phyloP scores from a whole-genome alignment of 2,329 filamentous ascomycete genomes.

The Alternaria triticimaculans region DNA sequence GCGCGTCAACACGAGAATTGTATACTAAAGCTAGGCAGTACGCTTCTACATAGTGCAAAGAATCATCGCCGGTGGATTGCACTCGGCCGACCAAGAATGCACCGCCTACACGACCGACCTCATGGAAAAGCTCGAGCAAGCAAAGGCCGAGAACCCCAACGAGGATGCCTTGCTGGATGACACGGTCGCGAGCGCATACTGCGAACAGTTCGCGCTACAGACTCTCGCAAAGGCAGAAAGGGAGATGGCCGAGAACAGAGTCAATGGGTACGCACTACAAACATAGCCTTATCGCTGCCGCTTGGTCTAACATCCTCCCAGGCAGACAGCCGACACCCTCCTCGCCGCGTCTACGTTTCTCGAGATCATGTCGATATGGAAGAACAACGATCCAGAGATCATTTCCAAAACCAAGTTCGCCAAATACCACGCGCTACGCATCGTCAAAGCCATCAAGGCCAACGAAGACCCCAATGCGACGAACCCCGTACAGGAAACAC shows the following conservation, averaged over 20 bases:
- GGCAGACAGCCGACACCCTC: conserved; percentile 92
- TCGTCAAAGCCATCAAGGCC: conserved; percentile 87
- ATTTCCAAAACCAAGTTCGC: conserved; percentile 92
- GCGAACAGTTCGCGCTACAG: conserved; percentile 91
- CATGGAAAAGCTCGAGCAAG: conserved; percentile 90
- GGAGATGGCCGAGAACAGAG: conserved; percentile 81
- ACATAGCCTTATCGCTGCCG: neutral
- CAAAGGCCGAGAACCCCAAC: conserved; percentile 73
- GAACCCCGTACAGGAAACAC: conserved; percentile 73
- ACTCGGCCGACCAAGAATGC: conserved; percentile 78
- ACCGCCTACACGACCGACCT: conserved; percentile 80
- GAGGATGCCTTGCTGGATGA: conserved; percentile 90
- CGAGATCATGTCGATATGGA: conserved; percentile 85
- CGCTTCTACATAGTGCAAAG: conserved; percentile 81
- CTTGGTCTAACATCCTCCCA: conserved; percentile 43
- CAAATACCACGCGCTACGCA: conserved; percentile 93
- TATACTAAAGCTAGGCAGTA: conserved; percentile 33
- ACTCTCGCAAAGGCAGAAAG: conserved; percentile 85
- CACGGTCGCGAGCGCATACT: conserved; percentile 83
- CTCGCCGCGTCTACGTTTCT: conserved; percentile 92
- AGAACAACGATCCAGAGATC: conserved; percentile 73
- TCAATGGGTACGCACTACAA: conserved; percentile 67
- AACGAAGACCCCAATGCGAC: conserved; percentile 91
- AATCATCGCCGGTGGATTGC: conserved; percentile 81
- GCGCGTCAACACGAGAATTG: neutral